Evolutionary conservation across 2,329 filamentous ascomycete species (phyloP), one percentile per base, ranked within the genome.

Genomic region (Cladosporium austrohemisphaericum): DNA sequence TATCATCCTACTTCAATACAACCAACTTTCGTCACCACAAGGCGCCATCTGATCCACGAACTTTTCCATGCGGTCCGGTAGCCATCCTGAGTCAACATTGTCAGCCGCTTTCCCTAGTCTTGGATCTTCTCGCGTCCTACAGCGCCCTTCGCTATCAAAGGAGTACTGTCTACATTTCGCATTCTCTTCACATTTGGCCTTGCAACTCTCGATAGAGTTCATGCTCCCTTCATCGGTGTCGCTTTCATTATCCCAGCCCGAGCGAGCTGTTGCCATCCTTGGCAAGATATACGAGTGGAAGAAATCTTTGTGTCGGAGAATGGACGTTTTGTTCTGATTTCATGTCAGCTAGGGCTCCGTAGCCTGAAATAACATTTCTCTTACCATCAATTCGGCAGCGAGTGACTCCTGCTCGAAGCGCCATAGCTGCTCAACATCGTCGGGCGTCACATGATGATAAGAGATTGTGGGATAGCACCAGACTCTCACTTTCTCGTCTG

Each of bases 201-300:
- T 46, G 36, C 60, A 63, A 4, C 37, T 55, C n/a, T 55, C 55
- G 9, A 58, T 35, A 11, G 52, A 50, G 0, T 32, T 25, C 13
- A 56, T 53, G 0, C 36, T 32, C 1, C 49, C 46, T 18, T 54
- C 41, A 20, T 60, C 56, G 3, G 55, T 33, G 5, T 59, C 52
- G 19, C 55, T 55, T 22, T 57, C 49, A 13, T 62, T 63, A 47
- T 61, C 47, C 60, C 58, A 62, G 31, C 57, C 51, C 3, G 9
- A 33, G 25, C 46, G 43, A 18, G 52, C 29, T 13, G 45, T 22
- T n/a, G 23, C 19, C 14, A 58, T 59, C 5, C 53, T 52, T 4
- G 59, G 58, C 0, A 61, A 20, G 5, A 61, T 38, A 28, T 56
- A 61, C 29, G 53, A 37, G 8, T 20, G 16, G 41, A 55, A 60